Evolutionary conservation across 352 stramenopile genomes (phyloP), one percentile per base, ranked within the genome.

Genomic region (Globisporangium spinosum): DNA sequence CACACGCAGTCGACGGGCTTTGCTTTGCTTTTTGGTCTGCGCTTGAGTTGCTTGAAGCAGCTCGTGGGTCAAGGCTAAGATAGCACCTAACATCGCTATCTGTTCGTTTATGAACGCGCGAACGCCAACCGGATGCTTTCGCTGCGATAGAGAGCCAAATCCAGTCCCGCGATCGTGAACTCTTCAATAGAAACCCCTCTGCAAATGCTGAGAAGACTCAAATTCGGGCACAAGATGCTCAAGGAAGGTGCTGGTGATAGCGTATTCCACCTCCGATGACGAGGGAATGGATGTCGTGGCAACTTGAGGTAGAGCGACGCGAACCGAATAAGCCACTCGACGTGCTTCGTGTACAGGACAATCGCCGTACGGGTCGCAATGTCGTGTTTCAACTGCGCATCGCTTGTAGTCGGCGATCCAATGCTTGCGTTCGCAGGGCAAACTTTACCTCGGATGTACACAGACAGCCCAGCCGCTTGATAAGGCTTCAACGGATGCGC

Each of bases 251-350:
- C 64, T 15, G 25, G 15, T 8, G 53, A 32, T 12, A 61, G 32
- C 17, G 15, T 35, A 20, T 32, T 47, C 27, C 34, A 29, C 49
- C 45, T 38, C 40, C 38, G 56, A 54, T 69, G 71, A 25, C 67
- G 72, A 47, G 74, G 75, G 27, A 84, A 67, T 7, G 72, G 62
- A 59, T 74, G 64, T 2, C 51, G 59, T 40, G 72, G 69, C 2
- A 91, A 38, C 2, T 69, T 75, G 54, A 77, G 51, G 34, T 90
- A 91, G 22, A 91, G 23, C 9, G 70, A 70, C 8, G 74, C 72
- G 64, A 92, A 90, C 15, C 56, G 72, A 71, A 90, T 86, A 25
- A 95, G 35, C 82, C 85, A 92, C 57, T 93, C 87, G 8, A 93
- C 71, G 20, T 89, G 82, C 58, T 89, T 93, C 2, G 73, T 83